Percentiles rank a stretch among this genome's conserved stretches.
Conservation (phyloP, 2,329 filamentous ascomycete species). For the Drechslerella coelobrocha region DNA sequence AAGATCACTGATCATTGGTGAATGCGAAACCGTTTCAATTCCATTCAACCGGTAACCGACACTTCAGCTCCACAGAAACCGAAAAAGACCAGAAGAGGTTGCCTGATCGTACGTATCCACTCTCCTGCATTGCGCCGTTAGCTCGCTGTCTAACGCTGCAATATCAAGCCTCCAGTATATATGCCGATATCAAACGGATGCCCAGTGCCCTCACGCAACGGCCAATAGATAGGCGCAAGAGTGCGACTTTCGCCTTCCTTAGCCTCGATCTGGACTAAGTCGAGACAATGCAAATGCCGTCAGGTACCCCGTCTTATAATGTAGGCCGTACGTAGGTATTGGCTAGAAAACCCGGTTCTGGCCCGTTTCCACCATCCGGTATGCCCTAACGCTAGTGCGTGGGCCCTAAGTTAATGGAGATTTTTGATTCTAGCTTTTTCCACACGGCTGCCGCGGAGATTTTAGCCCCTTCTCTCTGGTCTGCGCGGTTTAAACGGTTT, state of each 20-base stretch:
- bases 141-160: too few relatives aligned
- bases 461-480: slow-evolving; percentile 14
- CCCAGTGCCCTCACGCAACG: background rate
- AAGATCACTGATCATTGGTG: too few relatives aligned
- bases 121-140: too few relatives aligned
- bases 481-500: background rate
- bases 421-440: too few relatives aligned
- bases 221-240: background rate
- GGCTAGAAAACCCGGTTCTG: background rate
- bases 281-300: background rate
- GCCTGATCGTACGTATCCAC: too few relatives aligned
- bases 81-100: too few relatives aligned
- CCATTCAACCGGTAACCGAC: too few relatives aligned
- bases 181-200: background rate
- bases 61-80: too few relatives aligned
- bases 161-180: background rate
- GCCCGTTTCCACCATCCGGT: too few relatives aligned
- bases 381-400: background rate
- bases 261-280: background rate
- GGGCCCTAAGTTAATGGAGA: background rate
- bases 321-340: background rate
- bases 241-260: background rate
- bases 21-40: too few relatives aligned
- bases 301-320: background rate
- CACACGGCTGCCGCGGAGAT: slow-evolving; percentile 24